A percentile compares a stretch with the other conserved stretches of the same genome.
These are phyloP conservation scores for Tylopilus balloui DNA, from an alignment of 768 basidiomycete species.

Conservation along the genomic window DNA sequence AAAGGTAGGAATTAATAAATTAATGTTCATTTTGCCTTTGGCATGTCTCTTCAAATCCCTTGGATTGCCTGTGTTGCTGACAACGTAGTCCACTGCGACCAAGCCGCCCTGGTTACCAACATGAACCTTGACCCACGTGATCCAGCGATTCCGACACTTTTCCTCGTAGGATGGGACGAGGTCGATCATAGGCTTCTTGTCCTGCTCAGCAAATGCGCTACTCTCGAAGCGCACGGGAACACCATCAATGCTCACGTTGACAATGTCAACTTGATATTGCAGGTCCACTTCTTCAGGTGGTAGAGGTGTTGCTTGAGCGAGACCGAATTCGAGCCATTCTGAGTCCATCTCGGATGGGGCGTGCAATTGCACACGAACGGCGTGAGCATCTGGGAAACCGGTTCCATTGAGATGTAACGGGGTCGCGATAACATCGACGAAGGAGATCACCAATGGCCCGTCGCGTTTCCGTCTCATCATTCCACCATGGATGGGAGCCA, in stretches of 20 bases:
- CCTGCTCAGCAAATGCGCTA: conserved; percentile 37
- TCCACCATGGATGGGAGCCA: conserved; percentile 24
- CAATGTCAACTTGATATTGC: conserved; percentile 44
- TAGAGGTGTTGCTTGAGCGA: conserved; percentile 41
- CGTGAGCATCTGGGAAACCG: conserved; percentile 45
- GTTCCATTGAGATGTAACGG: conserved; percentile 35
- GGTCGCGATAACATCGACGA: conserved; percentile 50
- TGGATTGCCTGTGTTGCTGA: conserved; percentile 30
- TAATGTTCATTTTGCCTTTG: conserved; percentile 31
- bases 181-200: conserved; percentile 31
- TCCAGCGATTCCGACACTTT: conserved; percentile 54
- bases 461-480: conserved; percentile 42
- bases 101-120: conserved; percentile 47
- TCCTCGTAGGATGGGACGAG: conserved; percentile 47
- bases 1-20: conserved; percentile 68
- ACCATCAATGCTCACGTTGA: conserved; percentile 60
- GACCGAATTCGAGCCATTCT: conserved; percentile 76
- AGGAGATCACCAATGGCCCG: conserved; percentile 60
- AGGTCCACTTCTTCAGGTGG: conserved; percentile 14
- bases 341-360: conserved; percentile 55
- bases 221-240: conserved; percentile 60
- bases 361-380: conserved; percentile 52
- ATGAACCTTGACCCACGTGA: conserved; percentile 60
- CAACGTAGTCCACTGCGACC: conserved; percentile 65
- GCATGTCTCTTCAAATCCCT: conserved; percentile 32